A percentile compares a stretch with the other conserved stretches of the same genome.
Evolutionary conservation across 2,329 filamentous ascomycete species (phyloP).

Genomic region (Ophiostoma sp.): DNA sequence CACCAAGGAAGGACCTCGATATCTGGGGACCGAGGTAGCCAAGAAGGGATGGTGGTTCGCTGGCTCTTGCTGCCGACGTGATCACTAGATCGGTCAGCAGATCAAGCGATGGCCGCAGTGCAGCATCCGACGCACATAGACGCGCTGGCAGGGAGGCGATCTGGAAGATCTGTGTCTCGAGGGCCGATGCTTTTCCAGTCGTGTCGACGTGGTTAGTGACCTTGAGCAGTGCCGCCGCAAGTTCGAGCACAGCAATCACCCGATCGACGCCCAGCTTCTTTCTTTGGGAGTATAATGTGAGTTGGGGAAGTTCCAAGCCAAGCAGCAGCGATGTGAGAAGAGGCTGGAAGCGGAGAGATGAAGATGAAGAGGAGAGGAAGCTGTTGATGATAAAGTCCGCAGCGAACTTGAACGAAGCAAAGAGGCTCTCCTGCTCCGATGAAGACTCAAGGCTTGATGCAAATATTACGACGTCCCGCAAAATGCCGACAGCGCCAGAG

Average conservation of each 20-base stretch:
- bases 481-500: conserved; percentile 59
- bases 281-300: conserved; percentile 56
- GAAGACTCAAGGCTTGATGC: conserved; percentile 60
- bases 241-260: conserved; percentile 56
- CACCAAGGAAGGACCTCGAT: conserved; percentile 75
- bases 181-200: conserved; percentile 57
- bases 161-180: conserved; percentile 78
- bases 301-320: conserved; percentile 53
- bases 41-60: conserved; percentile 89
- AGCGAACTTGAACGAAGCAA: conserved; percentile 59
- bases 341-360: conserved; percentile 69
- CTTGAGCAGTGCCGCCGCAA: conserved; percentile 65
- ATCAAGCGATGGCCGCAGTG: conserved; percentile 59
- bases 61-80: conserved; percentile 53
- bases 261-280: conserved; percentile 55
- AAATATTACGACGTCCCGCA: conserved; percentile 65
- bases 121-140: conserved; percentile 64
- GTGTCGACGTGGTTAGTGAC: conserved; percentile 59
- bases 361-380: conserved; percentile 65
- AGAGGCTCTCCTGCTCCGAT: conserved; percentile 41
- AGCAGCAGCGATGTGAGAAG: conserved; percentile 65
- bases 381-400: conserved; percentile 71
- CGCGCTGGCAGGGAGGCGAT: conserved; percentile 69
- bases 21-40: conserved; percentile 79
- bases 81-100: conserved; percentile 70